phyloP scores from a whole-genome alignment of 305 asterid genomes.

The Solanum hybrid region DNA sequence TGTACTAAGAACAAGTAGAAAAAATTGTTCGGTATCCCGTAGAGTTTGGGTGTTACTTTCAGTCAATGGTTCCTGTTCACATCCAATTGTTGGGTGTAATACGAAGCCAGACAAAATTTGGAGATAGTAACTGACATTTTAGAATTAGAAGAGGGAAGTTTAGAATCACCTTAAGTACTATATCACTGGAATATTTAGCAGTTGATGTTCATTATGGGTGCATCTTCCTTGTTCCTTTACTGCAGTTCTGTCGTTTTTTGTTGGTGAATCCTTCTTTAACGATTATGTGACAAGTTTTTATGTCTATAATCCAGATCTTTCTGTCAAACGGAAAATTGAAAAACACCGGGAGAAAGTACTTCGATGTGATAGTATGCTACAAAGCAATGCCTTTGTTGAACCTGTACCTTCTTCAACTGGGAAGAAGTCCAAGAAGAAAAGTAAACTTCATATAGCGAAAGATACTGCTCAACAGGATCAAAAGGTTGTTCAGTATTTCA shows the following conservation, averaged over 20 bases:
- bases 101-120: background rate
- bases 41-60: background rate
- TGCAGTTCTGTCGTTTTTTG: background rate
- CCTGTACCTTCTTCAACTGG: conserved; percentile 64
- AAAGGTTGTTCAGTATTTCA: conserved; percentile 26
- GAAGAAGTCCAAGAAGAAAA: conserved; percentile 42
- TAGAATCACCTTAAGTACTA: background rate
- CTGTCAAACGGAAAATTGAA: conserved; percentile 77
- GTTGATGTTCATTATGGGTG: background rate
- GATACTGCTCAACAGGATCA: conserved; percentile 17
- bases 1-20: background rate
- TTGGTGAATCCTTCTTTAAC: background rate
- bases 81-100: background rate
- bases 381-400: conserved; percentile 65
- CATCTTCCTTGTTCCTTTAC: background rate
- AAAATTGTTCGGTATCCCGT: background rate
- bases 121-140: background rate
- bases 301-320: conserved; percentile 45
- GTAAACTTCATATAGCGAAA: conserved; percentile 23
- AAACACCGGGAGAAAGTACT: conserved; percentile 69
- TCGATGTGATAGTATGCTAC: conserved; percentile 64
- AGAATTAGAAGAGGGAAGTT: background rate
- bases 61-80: background rate
- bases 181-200: background rate
- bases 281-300: background rate